Evolutionary conservation across 2,329 filamentous ascomycete species (phyloP), one percentile per base, ranked within the genome.

Genomic region (Aspergillus texensis): DNA sequence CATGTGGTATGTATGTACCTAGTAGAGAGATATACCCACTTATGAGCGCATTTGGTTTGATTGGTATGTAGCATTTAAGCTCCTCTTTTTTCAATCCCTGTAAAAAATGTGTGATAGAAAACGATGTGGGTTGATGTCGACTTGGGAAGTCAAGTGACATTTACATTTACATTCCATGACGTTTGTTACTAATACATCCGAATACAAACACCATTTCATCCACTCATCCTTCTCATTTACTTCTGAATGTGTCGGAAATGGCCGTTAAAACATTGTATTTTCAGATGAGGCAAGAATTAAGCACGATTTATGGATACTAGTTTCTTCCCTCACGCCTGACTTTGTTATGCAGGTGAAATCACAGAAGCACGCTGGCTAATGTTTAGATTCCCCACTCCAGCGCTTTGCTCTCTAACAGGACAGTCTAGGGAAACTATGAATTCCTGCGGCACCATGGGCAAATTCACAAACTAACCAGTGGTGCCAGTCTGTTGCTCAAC

Each of bases 401-500:
- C 64, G 64, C 64, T 66, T 66, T 52, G 19, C 56, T 45, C 39
- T 48, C 58, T 61, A 24, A 61, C 54, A 55, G 58, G 60, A 9
- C 36, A 21, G 39, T 10, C 19, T 11, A 39, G 8, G 24, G 32
- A 41, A 55, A 55, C 52, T 39, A 55, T 55, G 34, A 16, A 36
- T 26, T 19, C 6, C 52, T 39, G 52, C 12, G 24, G 52, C 24
- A 39, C 12, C 11, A n/a, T 2, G n/a, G 53, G 32, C 58, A 39
- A 39, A 41, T 58, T n/a, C 53, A 26, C 21, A 4, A 9, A 11
- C 36, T 41, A 54, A 57, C 62, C 45, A 52, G 62, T 64, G 58
- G 60, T 63, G 55, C 54, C 52, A 65, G 54, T 68, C 67, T 55
- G 64, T 61, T 21, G 60, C 58, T 69, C 50, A 26, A 58, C 58